Base-by-base conservation (phyloP, 1,284 basidiomycete genomes). In the Anthracocystis walkeri region DNA sequence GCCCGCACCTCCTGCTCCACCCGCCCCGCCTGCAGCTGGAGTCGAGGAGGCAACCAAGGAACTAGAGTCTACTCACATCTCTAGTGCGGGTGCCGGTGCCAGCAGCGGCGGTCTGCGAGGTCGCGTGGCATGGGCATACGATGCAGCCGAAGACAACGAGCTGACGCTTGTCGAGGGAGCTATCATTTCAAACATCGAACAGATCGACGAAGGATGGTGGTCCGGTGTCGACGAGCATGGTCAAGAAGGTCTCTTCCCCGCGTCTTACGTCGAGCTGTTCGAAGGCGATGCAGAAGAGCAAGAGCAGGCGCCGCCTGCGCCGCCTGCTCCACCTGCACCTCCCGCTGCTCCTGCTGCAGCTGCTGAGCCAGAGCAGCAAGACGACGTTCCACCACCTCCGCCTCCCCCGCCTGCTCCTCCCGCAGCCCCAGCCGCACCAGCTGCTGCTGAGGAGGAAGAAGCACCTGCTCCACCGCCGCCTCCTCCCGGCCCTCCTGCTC, bases 381-480 rank as follows among this genome's bases (percentile, higher is more conserved):
- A 65, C 25, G 61, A 49, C 14, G 54, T 31, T 65, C 93, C 80
- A 89, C 92, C 79, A 0, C 82, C 84, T 0, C 84, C 84, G 2
- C 80, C 83, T 6, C 76, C 81, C 1, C 79, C 77, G 7, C 80
- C 77, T 20, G 75, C 78, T 2, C 66, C 67, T 1, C 69, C 72
- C 18, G 58, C 67, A 20, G 59, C 73, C 6, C 58, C 70, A 7
- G 70, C 66, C 11, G 65, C 69, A 48, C 45, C 63, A 25, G 70
- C 64, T 38, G 35, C 35, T 38, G 35, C 11, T 16, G 35, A 11
- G 3, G 54, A 57, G 14, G 50, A 53, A 7, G 51, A 42, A 38
- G 50, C 45, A 21, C 25, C 55, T 7, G 56, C 76, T 2, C 48
- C 65, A 23, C 77, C 71, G 3, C 68, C 75, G 1, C 63, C 58